phyloP scores from a whole-genome alignment of 768 basidiomycete species.

The Trametes cubensis region DNA sequence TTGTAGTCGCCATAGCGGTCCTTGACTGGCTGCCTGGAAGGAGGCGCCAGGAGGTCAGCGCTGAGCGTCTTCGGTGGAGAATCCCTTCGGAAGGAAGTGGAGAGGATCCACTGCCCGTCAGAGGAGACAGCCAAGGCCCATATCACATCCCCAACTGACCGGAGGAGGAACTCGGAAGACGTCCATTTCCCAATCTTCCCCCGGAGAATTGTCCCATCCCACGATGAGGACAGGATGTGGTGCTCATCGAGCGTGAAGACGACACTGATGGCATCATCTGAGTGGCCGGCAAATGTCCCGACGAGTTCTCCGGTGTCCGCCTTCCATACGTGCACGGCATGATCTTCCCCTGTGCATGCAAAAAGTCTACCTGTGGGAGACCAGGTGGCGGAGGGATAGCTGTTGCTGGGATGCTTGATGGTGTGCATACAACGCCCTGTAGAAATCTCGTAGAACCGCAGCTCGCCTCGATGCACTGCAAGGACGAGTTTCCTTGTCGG shows the following conservation, averaged over 20 bases:
- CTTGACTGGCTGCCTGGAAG: background rate
- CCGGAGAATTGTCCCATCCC: background rate
- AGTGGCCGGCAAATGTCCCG: background rate
- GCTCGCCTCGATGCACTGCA: background rate
- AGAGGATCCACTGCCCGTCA: background rate
- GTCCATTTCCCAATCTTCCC: background rate
- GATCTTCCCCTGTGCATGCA: background rate
- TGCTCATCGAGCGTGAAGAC: background rate
- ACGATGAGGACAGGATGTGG: background rate
- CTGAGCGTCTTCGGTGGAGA: background rate
- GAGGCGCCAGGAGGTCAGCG: background rate
- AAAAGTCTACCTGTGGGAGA: background rate
- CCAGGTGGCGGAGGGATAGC: background rate
- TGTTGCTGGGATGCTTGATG: background rate
- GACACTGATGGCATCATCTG: background rate
- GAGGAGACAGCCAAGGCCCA: background rate
- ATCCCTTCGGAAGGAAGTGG: background rate
- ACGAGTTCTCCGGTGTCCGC: background rate
- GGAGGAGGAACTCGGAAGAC: background rate
- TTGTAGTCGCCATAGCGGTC: background rate
- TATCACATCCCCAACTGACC: background rate
- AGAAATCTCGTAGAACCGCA: background rate
- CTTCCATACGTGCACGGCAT: background rate
- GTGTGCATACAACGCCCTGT: background rate
- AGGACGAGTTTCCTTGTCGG: background rate